Base-by-base conservation (phyloP, 2,329 filamentous ascomycete genomes). In the Sclerotinia spermophila region DNA sequence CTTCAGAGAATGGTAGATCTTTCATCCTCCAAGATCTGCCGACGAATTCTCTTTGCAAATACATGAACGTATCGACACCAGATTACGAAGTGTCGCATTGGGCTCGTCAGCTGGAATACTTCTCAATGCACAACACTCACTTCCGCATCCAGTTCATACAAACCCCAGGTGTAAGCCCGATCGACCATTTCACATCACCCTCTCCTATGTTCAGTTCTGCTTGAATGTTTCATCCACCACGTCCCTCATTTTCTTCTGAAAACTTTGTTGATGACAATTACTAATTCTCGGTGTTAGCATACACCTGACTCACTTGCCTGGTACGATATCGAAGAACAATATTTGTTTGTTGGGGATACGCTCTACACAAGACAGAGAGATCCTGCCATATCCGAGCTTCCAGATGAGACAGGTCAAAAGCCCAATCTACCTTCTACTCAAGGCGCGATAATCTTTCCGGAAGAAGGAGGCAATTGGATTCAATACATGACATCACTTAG, bases 81-180 rank as follows among this genome's bases (percentile, higher is more conserved):
- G 60, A 78, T 53, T 85, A 83, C 74, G 74, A 73, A 17, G 78
- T 84, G 4, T 80, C 81, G 2, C 72, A 81, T 33, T 85, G 82
- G 81, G 81, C 81, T 15, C 71, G 76, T 17, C 78, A 84, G 51
- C 77, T 80, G 27, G 78, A 81, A 48, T 73, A 74, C 30, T 75
- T 84, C 7, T 69, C 67, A 5, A 56, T 75, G 30, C 66, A 71
- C 10, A 70, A 60, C 17, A 72, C 76, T 33, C 73, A 76, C 17
- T 77, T 84, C 19, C 77, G 78, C 1, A 78, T 85, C 40, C 80
- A 78, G n/a, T 79, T 84, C 38, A 76, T 84, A 13, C 82, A 84
- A 30, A 82, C 82, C 0, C 82, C 83, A 2, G 83, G 21, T 82
- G 85, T 73, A 84, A 82, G 0, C 83, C 82, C 0, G 82, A 84